Evolutionary conservation across 129 eudicot genomes (phyloP).

Genomic region (Rutidosis leptorrhynchoides): DNA sequence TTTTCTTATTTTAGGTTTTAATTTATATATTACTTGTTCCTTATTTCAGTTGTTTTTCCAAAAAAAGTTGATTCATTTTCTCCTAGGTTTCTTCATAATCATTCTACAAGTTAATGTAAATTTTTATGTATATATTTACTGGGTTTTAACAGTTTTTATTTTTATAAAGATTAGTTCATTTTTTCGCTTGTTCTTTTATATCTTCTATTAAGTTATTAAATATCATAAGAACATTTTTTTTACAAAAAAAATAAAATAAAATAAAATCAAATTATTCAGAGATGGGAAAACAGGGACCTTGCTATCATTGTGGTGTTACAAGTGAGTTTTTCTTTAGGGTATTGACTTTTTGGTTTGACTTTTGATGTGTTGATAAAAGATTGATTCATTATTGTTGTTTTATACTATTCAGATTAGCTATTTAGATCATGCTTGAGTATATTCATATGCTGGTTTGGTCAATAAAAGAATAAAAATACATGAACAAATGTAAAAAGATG

Average conservation of each 20-base stretch:
- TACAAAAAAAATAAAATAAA: too few relatives aligned
- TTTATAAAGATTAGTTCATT: conserved; percentile 18
- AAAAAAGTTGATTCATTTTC: conserved; percentile 1
- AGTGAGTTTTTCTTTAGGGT: conserved; percentile 61
- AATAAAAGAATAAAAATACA: conserved; percentile 14
- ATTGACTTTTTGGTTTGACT: conserved; percentile 27
- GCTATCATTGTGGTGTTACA: conserved; percentile 38
- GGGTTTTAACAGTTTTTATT: neutral
- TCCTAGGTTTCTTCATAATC: neutral
- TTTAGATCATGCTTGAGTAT: conserved; percentile 28
- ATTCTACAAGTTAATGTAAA: neutral
- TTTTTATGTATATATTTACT: neutral
- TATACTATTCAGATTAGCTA: conserved; percentile 25
- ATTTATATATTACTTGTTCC: neutral
- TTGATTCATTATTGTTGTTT: conserved; percentile 21
- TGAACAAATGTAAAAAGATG: conserved; percentile 15
- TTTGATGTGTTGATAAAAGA: conserved; percentile 20
- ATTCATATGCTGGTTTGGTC: conserved; percentile 28
- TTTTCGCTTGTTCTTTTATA: neutral
- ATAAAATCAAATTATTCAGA: conserved; percentile 16
- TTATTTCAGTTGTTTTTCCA: neutral
- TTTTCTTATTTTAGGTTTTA: neutral
- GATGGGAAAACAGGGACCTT: conserved; percentile 59
- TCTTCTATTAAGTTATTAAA: conserved; percentile 12
- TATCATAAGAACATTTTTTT: conserved; percentile 12